A percentile compares a stretch with the other conserved stretches of the same genome.
Evolutionary conservation across 208 protist species (phyloP).

Genomic region (Crithidia mellificae): DNA sequence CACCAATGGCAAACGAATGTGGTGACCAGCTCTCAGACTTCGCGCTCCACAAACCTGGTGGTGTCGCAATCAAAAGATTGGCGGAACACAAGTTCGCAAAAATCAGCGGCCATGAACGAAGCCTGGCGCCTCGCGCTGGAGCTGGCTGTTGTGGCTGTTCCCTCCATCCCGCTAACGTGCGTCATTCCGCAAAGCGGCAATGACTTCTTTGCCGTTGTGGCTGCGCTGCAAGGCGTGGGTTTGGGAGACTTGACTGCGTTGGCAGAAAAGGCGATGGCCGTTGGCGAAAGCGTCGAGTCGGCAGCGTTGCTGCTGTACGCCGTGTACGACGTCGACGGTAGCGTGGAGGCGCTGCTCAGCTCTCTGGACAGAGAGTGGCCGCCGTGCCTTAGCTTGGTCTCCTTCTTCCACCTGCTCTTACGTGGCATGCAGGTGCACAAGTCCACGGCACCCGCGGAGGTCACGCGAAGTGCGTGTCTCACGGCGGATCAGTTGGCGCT

Average conservation of each 20-base stretch:
- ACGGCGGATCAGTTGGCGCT: not conserved
- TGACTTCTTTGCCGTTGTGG: not conserved
- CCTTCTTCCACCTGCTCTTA: not conserved
- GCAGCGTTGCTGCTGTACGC: conserved; percentile 7
- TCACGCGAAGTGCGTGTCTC: not conserved
- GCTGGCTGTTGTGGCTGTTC: not conserved
- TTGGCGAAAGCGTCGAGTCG: not conserved
- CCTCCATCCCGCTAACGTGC: not conserved
- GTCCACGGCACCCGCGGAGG: not conserved
- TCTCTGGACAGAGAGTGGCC: not conserved
- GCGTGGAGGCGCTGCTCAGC: conserved; percentile 1
- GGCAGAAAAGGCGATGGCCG: not conserved
- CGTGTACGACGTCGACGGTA: conserved; percentile 1
- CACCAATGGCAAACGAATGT: not conserved
- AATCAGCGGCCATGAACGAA: not conserved
- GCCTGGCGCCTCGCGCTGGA: not conserved
- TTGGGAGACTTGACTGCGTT: not conserved
- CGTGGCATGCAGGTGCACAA: not conserved
- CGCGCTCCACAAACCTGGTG: not conserved
- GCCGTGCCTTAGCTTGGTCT: not conserved
- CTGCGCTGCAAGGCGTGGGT: not conserved
- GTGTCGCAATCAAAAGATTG: not conserved
- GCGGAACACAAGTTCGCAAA: not conserved
- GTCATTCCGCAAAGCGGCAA: no score
- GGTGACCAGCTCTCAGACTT: not conserved